Conservation (phyloP, 176 grass and related monocot genomes). For the Canna indica region DNA sequence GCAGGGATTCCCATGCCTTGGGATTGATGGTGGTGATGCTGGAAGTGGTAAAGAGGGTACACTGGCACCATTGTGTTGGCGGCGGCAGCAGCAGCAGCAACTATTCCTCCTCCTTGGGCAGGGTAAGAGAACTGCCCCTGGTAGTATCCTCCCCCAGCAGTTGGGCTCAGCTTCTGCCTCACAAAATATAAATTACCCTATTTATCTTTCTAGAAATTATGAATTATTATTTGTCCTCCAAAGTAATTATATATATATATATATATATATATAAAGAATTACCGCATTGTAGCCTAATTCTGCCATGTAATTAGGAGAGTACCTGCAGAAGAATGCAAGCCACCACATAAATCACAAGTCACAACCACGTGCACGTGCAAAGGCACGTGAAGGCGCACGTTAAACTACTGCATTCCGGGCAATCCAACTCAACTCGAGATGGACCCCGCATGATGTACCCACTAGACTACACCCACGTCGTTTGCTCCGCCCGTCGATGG, state of each 20-base stretch:
- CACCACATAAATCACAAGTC: background rate
- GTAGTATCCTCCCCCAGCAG: conserved; percentile 42
- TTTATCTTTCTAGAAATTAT: too few relatives aligned
- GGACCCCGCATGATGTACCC: too few relatives aligned
- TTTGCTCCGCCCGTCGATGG: too few relatives aligned
- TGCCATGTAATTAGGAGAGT: conserved; percentile 64
- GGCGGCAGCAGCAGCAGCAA: conserved; percentile 49
- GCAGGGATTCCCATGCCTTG: conserved; percentile 76
- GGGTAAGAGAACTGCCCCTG: conserved; percentile 78
- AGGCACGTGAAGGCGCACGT: background rate
- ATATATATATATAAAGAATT: background rate
- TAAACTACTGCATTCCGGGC: background rate
- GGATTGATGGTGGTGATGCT: conserved; percentile 50
- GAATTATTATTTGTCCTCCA: too few relatives aligned
- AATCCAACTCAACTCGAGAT: background rate
- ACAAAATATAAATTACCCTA: too few relatives aligned
- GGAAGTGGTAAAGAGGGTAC: conserved; percentile 83
- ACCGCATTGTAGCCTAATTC: conserved; percentile 84
- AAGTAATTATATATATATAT: too few relatives aligned
- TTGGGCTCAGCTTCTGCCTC: conserved; percentile 58
- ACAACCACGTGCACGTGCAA: background rate
- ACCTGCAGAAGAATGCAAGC: conserved; percentile 24
- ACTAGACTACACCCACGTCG: too few relatives aligned
- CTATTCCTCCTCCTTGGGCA: conserved; percentile 46
- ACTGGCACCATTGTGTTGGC: conserved; percentile 70